Evolutionary conservation across 768 basidiomycete species (phyloP), one percentile per base, ranked within the genome.

Genomic region (Suillus decipiens): DNA sequence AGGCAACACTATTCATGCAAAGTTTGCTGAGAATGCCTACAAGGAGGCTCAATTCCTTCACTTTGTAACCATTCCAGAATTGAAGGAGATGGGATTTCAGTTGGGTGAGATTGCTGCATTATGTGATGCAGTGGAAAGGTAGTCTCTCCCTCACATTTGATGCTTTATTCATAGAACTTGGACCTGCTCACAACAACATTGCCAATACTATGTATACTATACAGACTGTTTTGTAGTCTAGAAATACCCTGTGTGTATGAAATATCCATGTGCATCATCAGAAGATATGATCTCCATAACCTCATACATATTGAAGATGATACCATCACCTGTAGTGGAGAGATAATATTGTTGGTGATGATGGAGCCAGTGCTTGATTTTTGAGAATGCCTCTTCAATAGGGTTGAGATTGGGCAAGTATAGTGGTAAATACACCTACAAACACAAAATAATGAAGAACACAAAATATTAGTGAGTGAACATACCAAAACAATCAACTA

Each of bases 351-450:
- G 19, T 15, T 64, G 41, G 51, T 78, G 64, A 0, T 70, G 58
- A 4, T 66, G 67, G 48, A 79, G 68, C 24, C 51, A 68, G 15
- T 64, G 34, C 56, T 80, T 79, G 68, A 79, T 71, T 63, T 74
- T 69, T 3, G 73, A 77, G 61, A 79, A 80, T 0, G 75, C 77
- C 58, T 78, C 75, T 63, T 80, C 73, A 22, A 78, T 79, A 1
- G 79, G 78, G 56, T 80, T 79, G 55, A 76, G 61, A 47, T 80
- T 75, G 0, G 77, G 78, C 1, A 77, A 80, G 59, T 79, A 80
- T 9, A 75, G 76, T 1, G 74, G 77, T 12, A 79, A 70, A 59
- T 64, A 79, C 71, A 59, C 68, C 75, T 76, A 9, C n/a, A 2
- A 45, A 45, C 42, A 43, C 42, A 45, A n/a, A 43, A 43, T 1